Evolutionary conservation across 176 grass and related monocot species (phyloP).

Genomic region (Zea mays): Zm-B73-REFERENCE-NAM-5.0 NC_050098.1:221419501-221420000

Average conservation of each 20-base stretch:
- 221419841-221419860: constrained; percentile 54
- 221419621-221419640: constrained; percentile 61
- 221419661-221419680: constrained; percentile 59
- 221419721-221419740: constrained; percentile 72
- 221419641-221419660: constrained; percentile 71
- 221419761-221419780: constrained; percentile 66
- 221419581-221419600: constrained; percentile 58
- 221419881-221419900: constrained; percentile 1
- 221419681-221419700: constrained; percentile 59
- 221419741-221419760: constrained; percentile 68
- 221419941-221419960: constrained; percentile 32
- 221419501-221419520: constrained; percentile 59
- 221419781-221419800: constrained; percentile 75
- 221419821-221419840: constrained; percentile 59
- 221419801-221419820: constrained; percentile 60
- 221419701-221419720: constrained; percentile 65
- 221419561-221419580: constrained; percentile 42
- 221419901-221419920: neutral
- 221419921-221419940: constrained; percentile 1
- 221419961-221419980: constrained; percentile 32
- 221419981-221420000: constrained; percentile 18
- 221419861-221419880: constrained; percentile 76
- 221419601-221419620: constrained; percentile 63
- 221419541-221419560: constrained; percentile 56
- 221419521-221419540: constrained; percentile 47